These are phyloP conservation scores for Arthrinium phaeospermum DNA, from an alignment of 2,329 filamentous ascomycete genomes.

Conservation along the genomic window DNA sequence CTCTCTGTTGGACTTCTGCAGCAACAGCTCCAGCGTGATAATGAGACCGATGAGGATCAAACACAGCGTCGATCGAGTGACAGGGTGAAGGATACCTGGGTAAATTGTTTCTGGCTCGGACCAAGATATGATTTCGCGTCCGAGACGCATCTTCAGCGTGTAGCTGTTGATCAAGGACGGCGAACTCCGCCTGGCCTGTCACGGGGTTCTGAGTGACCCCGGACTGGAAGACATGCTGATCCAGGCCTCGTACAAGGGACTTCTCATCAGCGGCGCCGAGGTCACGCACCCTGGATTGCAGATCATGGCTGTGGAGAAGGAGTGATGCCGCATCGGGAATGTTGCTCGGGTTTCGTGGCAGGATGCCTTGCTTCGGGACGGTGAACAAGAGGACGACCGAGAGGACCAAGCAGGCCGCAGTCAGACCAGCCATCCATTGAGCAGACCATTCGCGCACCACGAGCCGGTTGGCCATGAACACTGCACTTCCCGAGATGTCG, in stretches of 20 bases:
- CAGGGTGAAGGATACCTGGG: constrained; percentile 38
- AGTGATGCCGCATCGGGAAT: constrained; percentile 44
- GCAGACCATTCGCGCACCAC: constrained; percentile 38
- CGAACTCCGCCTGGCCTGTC: constrained; percentile 32
- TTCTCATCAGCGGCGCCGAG: constrained; percentile 40
- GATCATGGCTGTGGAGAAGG: constrained; percentile 42
- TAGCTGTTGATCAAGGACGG: constrained; percentile 30
- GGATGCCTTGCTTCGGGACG: constrained; percentile 40
- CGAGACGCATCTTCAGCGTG: constrained; percentile 22
- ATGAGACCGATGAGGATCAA: constrained; percentile 39
- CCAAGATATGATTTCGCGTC: constrained; percentile 18
- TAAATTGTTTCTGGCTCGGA: constrained; percentile 29
- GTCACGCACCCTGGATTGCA: constrained; percentile 43
- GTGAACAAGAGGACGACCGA: constrained; percentile 29
- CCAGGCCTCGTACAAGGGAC: constrained; percentile 36
- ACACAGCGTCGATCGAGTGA: constrained; percentile 36
- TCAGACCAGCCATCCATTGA: constrained; percentile 39
- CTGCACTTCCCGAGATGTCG: constrained; percentile 32
- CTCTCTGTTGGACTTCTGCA: constrained; percentile 38
- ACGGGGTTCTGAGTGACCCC: neutral
- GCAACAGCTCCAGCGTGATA: constrained; percentile 41
- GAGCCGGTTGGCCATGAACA: constrained; percentile 38
- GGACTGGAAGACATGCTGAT: constrained; percentile 33
- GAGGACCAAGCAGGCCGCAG: constrained; percentile 36
- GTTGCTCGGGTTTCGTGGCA: constrained; percentile 43